Base-by-base conservation (phyloP, 192 early-diverging fungal genomes). In the Coemansia sp. region DNA sequence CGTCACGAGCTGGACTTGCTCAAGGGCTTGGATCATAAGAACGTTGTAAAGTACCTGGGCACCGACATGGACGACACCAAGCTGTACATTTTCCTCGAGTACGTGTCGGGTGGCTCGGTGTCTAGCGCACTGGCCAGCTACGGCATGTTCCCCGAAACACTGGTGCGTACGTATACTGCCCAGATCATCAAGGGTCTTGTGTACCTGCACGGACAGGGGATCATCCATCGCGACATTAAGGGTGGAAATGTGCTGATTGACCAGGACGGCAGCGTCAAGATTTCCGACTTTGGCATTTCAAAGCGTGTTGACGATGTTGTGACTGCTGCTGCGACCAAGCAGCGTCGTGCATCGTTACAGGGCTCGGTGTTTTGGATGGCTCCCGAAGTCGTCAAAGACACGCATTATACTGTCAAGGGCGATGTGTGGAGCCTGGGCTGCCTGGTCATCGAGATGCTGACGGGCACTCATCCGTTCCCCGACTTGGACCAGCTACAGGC, bases 311-410 rank as follows among this genome's bases (percentile, higher is more conserved):
- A 92, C 68, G 88, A 91, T 52, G 81, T 78, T 39, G 82, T 87
- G 27, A 49, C 23, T 14, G 61, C 61, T 12, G 67, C 81, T 19
- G 68, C 67, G 4, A 68, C 56, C 69, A 76, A 72, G 50, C 78
- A 61, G 37, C 82, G 85, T 14, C 75, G 89, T 49, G 92, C 81
- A 60, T 96, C 94, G 47, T 71, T 98, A 60, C 94, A 97, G 82
- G 97, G 97, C 1, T 94, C 94, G 0, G 89, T 98, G 26, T 93
- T 92, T 76, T 98, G 97, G 97, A 98, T 98, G 95, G 96, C 97
- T n/a, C 97, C 96, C 21, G 97, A 98, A 78, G 94, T 98, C 6
- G 92, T 96, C 54, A 92, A 93, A 72, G 90, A 92, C 73, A 93
- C 91, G 4, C 88, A 91, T 35, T 97, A 97, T 69, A 93, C 92